Conservation (phyloP, 169 alveolate genomes). For the Plasmodium reichenowi region DNA sequence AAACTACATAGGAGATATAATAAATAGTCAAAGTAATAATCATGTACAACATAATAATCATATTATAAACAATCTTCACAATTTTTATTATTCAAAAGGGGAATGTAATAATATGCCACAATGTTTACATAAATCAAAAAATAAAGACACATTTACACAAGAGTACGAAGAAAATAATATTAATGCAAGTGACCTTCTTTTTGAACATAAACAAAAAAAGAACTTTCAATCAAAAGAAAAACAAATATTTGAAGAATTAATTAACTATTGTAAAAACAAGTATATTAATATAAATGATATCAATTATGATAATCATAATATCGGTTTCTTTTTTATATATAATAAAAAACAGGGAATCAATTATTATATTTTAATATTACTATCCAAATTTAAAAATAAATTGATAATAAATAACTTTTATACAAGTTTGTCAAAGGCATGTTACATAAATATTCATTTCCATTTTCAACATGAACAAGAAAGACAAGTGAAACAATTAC, state of each 20-base stretch:
- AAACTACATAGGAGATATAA: background rate
- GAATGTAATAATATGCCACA: background rate
- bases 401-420: conserved; percentile 13
- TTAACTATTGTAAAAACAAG: conserved; percentile 40
- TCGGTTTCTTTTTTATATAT: conserved; percentile 72
- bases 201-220: conserved; percentile 8
- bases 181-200: no score
- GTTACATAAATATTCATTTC: conserved; percentile 25
- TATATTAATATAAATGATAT: conserved; percentile 29
- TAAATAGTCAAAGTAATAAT: background rate
- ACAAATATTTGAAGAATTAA: conserved; percentile 54
- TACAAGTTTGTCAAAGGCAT: conserved; percentile 26
- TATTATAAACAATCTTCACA: no score
- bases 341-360: conserved; percentile 54
- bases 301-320: conserved; percentile 35
- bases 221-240: conserved; percentile 12
- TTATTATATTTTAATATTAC: conserved; percentile 55
- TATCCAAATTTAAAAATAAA: conserved; percentile 13
- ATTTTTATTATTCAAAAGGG: background rate
- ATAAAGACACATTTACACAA: background rate
- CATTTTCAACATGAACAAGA: conserved; percentile 27
- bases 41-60: no score
- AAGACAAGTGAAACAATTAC: conserved; percentile 27
- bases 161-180: no score
- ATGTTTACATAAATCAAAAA: background rate